Conservation (phyloP, 129 eudicot species). For the Chrysanthemum seticuspe region DNA sequence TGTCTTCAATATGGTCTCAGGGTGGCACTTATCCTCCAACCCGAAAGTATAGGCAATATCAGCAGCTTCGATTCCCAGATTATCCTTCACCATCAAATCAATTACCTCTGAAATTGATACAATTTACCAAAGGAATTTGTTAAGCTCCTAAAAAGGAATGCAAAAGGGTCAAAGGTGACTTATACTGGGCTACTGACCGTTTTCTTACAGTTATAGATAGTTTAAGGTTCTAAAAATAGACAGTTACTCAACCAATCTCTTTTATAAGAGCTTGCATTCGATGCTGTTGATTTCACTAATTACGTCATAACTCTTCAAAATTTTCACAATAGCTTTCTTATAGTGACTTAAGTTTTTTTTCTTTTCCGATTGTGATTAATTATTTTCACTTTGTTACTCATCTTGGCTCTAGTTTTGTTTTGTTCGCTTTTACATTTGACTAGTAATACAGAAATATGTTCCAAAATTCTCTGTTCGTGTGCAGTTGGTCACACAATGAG, state of each 20-base stretch:
- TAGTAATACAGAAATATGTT: not conserved
- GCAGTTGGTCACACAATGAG: not conserved
- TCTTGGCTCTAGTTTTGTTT: not conserved
- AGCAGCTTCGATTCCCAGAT: slow-evolving; percentile 66
- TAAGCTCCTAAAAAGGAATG: slow-evolving; percentile 1
- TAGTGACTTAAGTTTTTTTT: no score
- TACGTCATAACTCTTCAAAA: not conserved
- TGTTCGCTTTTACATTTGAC: not conserved
- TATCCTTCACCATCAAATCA: slow-evolving; percentile 49
- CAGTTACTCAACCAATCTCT: not conserved
- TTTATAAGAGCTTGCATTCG: not conserved
- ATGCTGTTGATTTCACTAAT: no score
- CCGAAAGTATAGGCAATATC: slow-evolving; percentile 57
- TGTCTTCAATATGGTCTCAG: slow-evolving; percentile 46
- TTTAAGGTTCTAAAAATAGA: not conserved
- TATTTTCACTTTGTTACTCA: not conserved
- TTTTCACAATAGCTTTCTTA: no score
- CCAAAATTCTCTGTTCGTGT: not conserved
- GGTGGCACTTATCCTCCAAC: slow-evolving; percentile 46
- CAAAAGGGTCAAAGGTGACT: not conserved
- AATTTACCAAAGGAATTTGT: not conserved
- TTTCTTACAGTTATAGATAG: not conserved
- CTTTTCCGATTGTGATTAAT: no score
- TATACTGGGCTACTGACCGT: not conserved
- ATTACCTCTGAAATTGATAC: slow-evolving; percentile 50